Percentiles rank a stretch among this genome's conserved stretches.
Conservation (phyloP, 192 early-diverging fungal genomes). For the Diversispora epigaea region DNA sequence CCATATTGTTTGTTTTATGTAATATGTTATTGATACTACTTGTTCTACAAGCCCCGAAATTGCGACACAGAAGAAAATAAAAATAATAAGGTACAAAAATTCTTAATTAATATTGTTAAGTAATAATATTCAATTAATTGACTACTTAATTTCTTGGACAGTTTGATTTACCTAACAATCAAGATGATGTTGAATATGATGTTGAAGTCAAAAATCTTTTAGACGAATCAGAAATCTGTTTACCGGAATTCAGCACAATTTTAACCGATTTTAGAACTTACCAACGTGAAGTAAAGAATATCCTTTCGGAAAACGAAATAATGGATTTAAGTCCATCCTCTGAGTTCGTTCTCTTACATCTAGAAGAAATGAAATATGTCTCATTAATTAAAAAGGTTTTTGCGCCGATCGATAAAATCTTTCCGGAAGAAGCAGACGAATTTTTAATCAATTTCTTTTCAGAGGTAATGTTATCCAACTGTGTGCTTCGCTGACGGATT, state of each 20-base stretch:
- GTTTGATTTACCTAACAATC: neutral
- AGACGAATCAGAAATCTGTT: constrained; percentile 1
- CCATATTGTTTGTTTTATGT: neutral
- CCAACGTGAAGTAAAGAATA: neutral
- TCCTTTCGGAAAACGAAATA: constrained; percentile 11
- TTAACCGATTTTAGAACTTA: neutral
- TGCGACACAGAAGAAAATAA: neutral
- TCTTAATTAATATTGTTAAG: neutral
- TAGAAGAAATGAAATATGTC: constrained; percentile 1
- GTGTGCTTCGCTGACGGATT: too few relatives aligned
- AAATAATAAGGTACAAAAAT: constrained; percentile 5
- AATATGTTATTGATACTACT: constrained; percentile 3
- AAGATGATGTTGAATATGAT: constrained; percentile 3
- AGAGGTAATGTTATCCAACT: constrained; percentile 13
- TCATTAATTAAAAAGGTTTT: constrained; percentile 19
- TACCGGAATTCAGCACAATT: neutral
- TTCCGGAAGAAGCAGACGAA: constrained; percentile 11
- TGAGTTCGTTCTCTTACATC: constrained; percentile 25
- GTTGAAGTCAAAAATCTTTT: neutral
- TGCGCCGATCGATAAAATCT: constrained; percentile 4
- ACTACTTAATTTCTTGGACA: neutral
- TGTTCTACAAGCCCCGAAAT: constrained; percentile 1
- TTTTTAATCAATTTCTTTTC: constrained; percentile 29
- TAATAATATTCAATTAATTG: neutral
- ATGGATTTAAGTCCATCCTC: constrained; percentile 24